Percentiles rank a stretch among this genome's conserved stretches.
phyloP scores from a whole-genome alignment of 2,329 filamentous ascomycete species.

The Hymenoscyphus fraxineus region DNA sequence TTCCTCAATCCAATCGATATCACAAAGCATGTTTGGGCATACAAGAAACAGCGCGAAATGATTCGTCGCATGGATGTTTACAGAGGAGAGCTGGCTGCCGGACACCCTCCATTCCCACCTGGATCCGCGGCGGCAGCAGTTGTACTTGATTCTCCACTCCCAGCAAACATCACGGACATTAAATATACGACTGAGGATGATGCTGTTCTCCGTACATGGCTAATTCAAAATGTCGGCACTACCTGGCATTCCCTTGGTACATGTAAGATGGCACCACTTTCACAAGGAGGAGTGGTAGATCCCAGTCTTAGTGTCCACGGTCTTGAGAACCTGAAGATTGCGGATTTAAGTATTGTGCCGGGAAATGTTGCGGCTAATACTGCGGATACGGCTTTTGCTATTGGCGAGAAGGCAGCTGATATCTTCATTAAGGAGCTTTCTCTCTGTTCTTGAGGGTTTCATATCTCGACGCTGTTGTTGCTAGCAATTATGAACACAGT shows the following conservation, averaged over 20 bases:
- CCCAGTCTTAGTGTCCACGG: constrained; percentile 36
- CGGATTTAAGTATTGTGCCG: constrained; percentile 38
- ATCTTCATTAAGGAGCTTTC: constrained; percentile 36
- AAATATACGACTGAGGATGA: constrained; percentile 23
- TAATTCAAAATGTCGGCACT: constrained; percentile 36
- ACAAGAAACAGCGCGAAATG: constrained; percentile 60
- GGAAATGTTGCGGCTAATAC: constrained; percentile 43
- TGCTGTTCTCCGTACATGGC: constrained; percentile 38
- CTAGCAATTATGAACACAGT: no score
- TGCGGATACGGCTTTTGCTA: constrained; percentile 40
- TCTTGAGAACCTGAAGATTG: constrained; percentile 37
- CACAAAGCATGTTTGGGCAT: constrained; percentile 54
- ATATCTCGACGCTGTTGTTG: no score
- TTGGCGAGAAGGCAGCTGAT: constrained; percentile 38
- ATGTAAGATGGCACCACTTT: constrained; percentile 36
- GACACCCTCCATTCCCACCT: constrained; percentile 42
- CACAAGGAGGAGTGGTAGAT: constrained; percentile 37
- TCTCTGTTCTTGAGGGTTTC: no score
- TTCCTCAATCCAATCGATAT: constrained; percentile 52
- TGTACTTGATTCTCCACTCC: constrained; percentile 1
- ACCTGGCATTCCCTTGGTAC: constrained; percentile 39
- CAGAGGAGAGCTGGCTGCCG: constrained; percentile 40
- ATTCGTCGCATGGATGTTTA: constrained; percentile 50
- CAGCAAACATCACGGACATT: constrained; percentile 36
- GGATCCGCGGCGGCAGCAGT: constrained; percentile 37